These are phyloP conservation scores for Chamaenerion angustifolium DNA, from an alignment of 345 rosid species.

Conservation along the genomic window DNA sequence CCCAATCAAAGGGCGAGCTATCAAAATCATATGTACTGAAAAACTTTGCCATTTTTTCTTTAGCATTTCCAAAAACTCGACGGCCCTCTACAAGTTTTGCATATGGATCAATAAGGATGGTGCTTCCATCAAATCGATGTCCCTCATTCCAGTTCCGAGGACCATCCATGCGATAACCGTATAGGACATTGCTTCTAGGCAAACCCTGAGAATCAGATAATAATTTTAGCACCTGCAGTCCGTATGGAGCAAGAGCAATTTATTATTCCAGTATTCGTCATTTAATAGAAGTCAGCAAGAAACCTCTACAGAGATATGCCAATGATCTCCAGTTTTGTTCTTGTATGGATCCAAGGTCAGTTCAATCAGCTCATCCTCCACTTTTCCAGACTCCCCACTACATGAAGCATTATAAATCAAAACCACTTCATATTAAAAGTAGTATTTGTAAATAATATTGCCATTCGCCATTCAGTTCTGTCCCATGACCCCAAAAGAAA, in stretches of 20 bases:
- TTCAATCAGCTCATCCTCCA: conserved; percentile 41
- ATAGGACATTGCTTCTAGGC: conserved; percentile 54
- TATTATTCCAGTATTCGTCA: too few species aligned
- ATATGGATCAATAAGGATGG: conserved; percentile 70
- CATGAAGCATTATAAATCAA: conserved; percentile 12
- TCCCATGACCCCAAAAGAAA: neutral
- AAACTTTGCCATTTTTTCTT: conserved; percentile 41
- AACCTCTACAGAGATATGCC: conserved; percentile 85
- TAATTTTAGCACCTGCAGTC: conserved; percentile 9
- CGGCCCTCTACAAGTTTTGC: conserved; percentile 89
- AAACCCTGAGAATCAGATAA: conserved; percentile 37
- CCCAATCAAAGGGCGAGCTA: conserved; percentile 75
- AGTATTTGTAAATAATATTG: neutral
- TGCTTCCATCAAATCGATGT: conserved; percentile 59
- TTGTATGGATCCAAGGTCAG: conserved; percentile 50
- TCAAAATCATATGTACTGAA: conserved; percentile 83
- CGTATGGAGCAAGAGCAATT: neutral
- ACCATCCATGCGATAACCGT: conserved; percentile 83
- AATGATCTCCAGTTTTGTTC: conserved; percentile 80
- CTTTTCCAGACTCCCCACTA: conserved; percentile 16
- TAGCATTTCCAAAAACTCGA: conserved; percentile 53
- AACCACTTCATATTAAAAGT: conserved; percentile 5
- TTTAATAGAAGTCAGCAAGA: conserved; percentile 6
- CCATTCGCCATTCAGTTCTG: too few species aligned
- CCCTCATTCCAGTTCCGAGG: conserved; percentile 71